These are phyloP conservation scores for Penicillium waksmanii DNA, from an alignment of 495 filamentous ascomycete genomes.

Conservation along the genomic window DNA sequence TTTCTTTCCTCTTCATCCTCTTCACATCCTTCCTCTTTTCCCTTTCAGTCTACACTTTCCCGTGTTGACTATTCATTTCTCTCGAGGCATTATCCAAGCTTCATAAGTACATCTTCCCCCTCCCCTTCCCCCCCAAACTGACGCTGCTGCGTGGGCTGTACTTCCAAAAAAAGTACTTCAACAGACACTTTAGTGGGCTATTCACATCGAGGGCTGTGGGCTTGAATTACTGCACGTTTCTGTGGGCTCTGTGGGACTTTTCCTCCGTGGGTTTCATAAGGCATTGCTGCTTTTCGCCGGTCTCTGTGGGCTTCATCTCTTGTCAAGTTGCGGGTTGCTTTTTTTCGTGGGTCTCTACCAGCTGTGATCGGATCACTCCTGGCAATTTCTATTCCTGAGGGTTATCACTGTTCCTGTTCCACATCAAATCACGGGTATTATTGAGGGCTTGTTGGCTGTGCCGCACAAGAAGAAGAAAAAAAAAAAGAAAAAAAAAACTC, in stretches of 20 bases:
- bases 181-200: constrained; percentile 52
- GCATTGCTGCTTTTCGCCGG: constrained; percentile 50
- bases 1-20: constrained; percentile 31
- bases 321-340: constrained; percentile 52
- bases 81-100: constrained; percentile 13
- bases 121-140: constrained; percentile 33
- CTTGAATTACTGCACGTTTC: constrained; percentile 48
- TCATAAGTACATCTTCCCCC: constrained; percentile 21
- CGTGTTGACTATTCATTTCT: constrained; percentile 25
- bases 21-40: constrained; percentile 19
- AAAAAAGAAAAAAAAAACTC: constrained; percentile 9
- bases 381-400: constrained; percentile 35
- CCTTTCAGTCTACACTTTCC: constrained; percentile 15
- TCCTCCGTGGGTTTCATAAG: constrained; percentile 47
- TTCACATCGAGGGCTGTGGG: constrained; percentile 54
- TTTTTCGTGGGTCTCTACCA: constrained; percentile 42
- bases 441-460: constrained; percentile 48
- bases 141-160: constrained; percentile 45
- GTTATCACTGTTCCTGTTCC: constrained; percentile 33
- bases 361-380: constrained; percentile 41
- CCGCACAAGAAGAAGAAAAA: constrained; percentile 37
- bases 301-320: constrained; percentile 54
- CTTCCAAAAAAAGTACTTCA: constrained; percentile 46
- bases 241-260: constrained; percentile 47
- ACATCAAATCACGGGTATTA: constrained; percentile 38